Evolutionary conservation across 2,329 filamentous ascomycete species (phyloP).

Genomic region (Aspergillus flavus): DNA sequence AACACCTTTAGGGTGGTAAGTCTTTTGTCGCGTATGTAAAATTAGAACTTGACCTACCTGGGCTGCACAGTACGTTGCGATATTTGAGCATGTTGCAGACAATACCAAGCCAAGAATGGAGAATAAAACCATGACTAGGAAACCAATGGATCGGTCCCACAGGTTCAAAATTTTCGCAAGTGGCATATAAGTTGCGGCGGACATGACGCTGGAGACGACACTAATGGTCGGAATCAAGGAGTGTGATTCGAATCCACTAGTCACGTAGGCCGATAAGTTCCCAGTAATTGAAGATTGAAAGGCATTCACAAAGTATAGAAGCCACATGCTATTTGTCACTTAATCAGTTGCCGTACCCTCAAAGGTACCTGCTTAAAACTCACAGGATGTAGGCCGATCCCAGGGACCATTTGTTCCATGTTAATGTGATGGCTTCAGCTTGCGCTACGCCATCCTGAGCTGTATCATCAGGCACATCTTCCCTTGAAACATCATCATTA

Average conservation of each 20-base stretch:
- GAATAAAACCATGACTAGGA: constrained; percentile 52
- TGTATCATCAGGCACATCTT: constrained; percentile 7
- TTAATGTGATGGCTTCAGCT: constrained; percentile 49
- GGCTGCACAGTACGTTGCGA: constrained; percentile 65
- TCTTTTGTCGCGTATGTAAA: not conserved
- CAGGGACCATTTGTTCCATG: constrained; percentile 47
- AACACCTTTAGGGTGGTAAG: constrained; percentile 48
- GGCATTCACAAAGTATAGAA: constrained; percentile 47
- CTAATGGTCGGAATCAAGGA: constrained; percentile 58
- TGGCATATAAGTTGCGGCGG: constrained; percentile 60
- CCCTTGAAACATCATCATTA: not conserved
- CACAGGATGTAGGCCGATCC: constrained; percentile 44
- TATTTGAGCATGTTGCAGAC: constrained; percentile 62
- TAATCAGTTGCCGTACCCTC: not conserved
- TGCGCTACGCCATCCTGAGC: constrained; percentile 44
- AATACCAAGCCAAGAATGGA: constrained; percentile 57
- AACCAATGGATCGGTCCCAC: constrained; percentile 63
- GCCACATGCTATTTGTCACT: constrained; percentile 40
- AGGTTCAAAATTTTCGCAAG: constrained; percentile 65
- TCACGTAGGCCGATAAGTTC: constrained; percentile 53
- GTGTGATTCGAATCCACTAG: constrained; percentile 56
- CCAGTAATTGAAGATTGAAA: constrained; percentile 43
- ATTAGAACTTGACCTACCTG: constrained; percentile 33
- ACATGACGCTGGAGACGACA: constrained; percentile 59
- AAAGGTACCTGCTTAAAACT: constrained; percentile 16